Percentiles rank a stretch among this genome's conserved stretches.
Conservation (phyloP, 2,329 filamentous ascomycete genomes). For the Stromatinia cepivora region DNA sequence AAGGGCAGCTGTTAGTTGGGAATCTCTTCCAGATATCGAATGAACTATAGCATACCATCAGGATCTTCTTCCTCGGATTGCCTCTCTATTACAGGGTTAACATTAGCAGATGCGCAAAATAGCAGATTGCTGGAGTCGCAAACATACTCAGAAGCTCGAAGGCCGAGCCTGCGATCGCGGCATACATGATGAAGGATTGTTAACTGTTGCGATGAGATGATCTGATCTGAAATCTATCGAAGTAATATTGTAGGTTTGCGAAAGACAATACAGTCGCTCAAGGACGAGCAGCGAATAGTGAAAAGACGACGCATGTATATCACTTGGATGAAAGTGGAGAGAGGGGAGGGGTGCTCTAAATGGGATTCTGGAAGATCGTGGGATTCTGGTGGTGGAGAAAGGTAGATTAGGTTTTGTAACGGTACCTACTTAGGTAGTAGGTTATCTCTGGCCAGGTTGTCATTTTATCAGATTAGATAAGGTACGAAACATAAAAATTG, state of each 20-base stretch:
- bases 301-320: constrained; percentile 41
- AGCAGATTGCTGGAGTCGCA: constrained; percentile 3
- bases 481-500: neutral
- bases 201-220: neutral
- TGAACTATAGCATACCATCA: constrained; percentile 32
- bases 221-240: neutral
- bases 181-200: constrained; percentile 33
- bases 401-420: neutral
- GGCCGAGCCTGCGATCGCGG: constrained; percentile 35
- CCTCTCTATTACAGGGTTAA: constrained; percentile 31
- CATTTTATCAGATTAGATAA: neutral
- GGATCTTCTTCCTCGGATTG: constrained; percentile 37
- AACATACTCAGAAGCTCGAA: constrained; percentile 42
- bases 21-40: neutral
- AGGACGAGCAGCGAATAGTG: constrained; percentile 36
- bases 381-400: constrained; percentile 3
- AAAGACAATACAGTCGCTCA: constrained; percentile 34
- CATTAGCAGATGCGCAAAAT: constrained; percentile 31
- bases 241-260: neutral
- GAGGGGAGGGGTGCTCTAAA: neutral
- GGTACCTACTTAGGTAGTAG: neutral
- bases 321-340: constrained; percentile 18
- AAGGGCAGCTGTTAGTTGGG: constrained; percentile 34
- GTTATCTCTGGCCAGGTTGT: constrained; percentile 1
- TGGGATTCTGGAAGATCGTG: neutral